Percentiles rank a stretch among this genome's conserved stretches.
phyloP scores from a whole-genome alignment of 331 rosid genomes.

The Cydonia oblonga region DNA sequence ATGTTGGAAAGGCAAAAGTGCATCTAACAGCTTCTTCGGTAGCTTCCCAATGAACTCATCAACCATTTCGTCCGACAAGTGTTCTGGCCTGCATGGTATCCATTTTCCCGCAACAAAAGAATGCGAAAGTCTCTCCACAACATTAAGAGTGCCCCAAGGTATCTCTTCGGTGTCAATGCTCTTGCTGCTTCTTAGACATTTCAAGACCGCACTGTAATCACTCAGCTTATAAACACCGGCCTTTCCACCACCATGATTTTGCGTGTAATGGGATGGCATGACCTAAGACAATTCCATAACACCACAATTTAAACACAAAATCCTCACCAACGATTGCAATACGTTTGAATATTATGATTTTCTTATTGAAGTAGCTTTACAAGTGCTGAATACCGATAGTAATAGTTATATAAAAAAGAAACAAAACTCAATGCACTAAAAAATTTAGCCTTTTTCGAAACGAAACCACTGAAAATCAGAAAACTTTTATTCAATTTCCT shows the following conservation, averaged over 20 bases:
- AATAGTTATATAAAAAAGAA: not conserved
- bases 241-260: constrained; percentile 48
- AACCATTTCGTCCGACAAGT: constrained; percentile 55
- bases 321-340: not conserved
- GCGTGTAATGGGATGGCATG: constrained; percentile 67
- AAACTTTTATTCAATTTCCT: not conserved
- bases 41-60: constrained; percentile 49
- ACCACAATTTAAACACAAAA: not conserved
- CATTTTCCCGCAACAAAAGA: constrained; percentile 39
- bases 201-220: constrained; percentile 44
- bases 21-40: constrained; percentile 38
- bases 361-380: not conserved
- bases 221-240: constrained; percentile 54
- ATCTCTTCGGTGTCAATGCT: constrained; percentile 60
- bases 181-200: constrained; percentile 34
- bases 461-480: not conserved
- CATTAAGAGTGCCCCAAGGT: constrained; percentile 71
- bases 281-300: constrained; percentile 33
- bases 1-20: constrained; percentile 69
- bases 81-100: constrained; percentile 71
- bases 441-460: not conserved
- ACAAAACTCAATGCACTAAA: not conserved
- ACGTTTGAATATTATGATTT: not conserved
- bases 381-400: not conserved
- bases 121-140: constrained; percentile 56